Conservation (phyloP, 2,329 filamentous ascomycete genomes). For the Coleophoma crateriformis region DNA sequence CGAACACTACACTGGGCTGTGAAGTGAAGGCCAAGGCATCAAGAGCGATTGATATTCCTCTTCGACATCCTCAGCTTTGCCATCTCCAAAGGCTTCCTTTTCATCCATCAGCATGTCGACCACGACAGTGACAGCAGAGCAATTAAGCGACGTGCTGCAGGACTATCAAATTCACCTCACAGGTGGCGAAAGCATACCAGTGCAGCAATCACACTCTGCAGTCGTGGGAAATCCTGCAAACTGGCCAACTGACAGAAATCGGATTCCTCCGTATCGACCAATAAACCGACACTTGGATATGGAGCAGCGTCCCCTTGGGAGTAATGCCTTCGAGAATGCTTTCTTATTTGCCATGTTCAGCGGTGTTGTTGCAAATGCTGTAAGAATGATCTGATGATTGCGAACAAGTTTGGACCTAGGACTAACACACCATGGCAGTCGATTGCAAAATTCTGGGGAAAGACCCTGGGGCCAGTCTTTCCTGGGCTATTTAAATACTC, state of each 20-base stretch:
- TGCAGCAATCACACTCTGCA: neutral
- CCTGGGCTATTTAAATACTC: constrained; percentile 43
- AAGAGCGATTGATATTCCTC: too few species aligned
- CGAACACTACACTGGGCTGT: too few species aligned
- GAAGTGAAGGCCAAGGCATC: too few species aligned
- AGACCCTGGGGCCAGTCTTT: constrained; percentile 42
- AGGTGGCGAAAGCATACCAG: constrained; percentile 12
- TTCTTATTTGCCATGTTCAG: constrained; percentile 46
- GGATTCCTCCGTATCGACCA: constrained; percentile 41
- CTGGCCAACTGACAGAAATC: constrained; percentile 42
- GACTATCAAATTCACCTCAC: constrained; percentile 43
- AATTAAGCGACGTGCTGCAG: constrained; percentile 32
- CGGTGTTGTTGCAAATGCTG: constrained; percentile 37
- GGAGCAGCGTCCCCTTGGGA: constrained; percentile 34
- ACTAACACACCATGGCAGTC: constrained; percentile 20
- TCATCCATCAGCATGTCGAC: constrained; percentile 1
- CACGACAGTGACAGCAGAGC: constrained; percentile 30
- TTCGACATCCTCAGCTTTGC: too few species aligned
- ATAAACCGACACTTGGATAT: constrained; percentile 36
- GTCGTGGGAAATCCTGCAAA: constrained; percentile 23
- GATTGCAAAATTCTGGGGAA: constrained; percentile 40
- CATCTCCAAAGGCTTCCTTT: neutral
- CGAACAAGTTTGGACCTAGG: neutral
- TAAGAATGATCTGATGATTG: constrained; percentile 12
- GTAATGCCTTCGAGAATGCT: constrained; percentile 35